Percentiles rank a stretch among this genome's conserved stretches.
Evolutionary conservation across 1,284 basidiomycete genomes (phyloP).

Genomic region (Ceratobasidium sp.): DNA sequence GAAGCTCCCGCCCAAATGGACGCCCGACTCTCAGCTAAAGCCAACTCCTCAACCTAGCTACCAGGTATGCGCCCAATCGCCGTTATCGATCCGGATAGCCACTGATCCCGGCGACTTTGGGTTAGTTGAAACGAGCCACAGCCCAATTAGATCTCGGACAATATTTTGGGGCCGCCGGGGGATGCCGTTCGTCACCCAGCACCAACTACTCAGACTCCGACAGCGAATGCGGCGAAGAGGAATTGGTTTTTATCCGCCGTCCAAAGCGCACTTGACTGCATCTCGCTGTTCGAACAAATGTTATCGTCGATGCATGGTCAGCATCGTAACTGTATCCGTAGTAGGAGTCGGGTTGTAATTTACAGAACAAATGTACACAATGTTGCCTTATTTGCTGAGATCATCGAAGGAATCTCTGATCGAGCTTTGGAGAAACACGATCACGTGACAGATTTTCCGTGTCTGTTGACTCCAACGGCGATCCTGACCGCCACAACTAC

Average conservation of each 20-base stretch:
- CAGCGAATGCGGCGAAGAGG: conserved; percentile 3
- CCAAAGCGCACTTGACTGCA: background rate
- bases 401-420: too few relatives aligned
- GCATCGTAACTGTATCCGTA: too few relatives aligned
- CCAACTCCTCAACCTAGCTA: background rate
- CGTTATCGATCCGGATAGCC: background rate
- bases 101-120: background rate
- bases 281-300: background rate
- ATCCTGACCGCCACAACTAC: background rate
- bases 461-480: conserved; percentile 8
- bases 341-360: too few relatives aligned
- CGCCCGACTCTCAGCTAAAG: background rate
- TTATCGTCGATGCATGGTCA: too few relatives aligned
- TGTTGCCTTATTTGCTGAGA: background rate
- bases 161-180: background rate
- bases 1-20: background rate
- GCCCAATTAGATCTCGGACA: conserved; percentile 8
- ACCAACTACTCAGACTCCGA: background rate
- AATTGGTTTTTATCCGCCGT: background rate
- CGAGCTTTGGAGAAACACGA: conserved; percentile 8
- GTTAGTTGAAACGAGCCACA: conserved; percentile 11
- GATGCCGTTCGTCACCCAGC: background rate
- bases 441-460: conserved; percentile 12
- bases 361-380: background rate
- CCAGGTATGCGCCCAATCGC: background rate